These are phyloP conservation scores for Neonectria magnoliae DNA, from an alignment of 2,329 filamentous ascomycete genomes.

Conservation along the genomic window DNA sequence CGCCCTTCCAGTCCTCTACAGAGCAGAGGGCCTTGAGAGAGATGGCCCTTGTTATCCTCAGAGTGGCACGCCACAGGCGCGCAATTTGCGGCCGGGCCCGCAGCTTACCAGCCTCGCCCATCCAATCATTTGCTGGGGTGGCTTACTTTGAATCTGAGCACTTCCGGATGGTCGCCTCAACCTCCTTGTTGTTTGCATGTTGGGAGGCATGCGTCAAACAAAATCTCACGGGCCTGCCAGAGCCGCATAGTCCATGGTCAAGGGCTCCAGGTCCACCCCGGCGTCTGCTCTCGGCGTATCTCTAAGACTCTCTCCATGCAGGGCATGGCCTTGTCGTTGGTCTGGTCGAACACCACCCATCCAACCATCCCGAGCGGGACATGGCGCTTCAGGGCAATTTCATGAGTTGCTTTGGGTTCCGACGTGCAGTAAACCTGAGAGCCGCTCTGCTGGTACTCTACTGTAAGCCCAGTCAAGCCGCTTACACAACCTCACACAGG, in stretches of 20 bases:
- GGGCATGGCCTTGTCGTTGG: constrained; percentile 11
- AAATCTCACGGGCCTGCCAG: not conserved
- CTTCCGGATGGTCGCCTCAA: constrained; percentile 1
- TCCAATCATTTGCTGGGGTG: constrained; percentile 27
- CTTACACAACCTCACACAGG: constrained; percentile 37
- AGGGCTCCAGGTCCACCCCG: not conserved
- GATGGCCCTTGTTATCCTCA: constrained; percentile 28
- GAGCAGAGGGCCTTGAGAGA: constrained; percentile 15
- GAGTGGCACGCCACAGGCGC: constrained; percentile 27
- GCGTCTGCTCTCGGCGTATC: not conserved
- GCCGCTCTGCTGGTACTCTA: constrained; percentile 29
- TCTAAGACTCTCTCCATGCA: constrained; percentile 1
- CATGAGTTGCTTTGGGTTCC: constrained; percentile 16
- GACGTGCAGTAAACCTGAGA: constrained; percentile 29
- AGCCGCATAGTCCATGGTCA: not conserved
- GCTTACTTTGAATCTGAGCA: constrained; percentile 21
- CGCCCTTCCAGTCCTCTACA: constrained; percentile 9
- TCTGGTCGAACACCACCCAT: constrained; percentile 4
- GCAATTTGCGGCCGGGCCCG: constrained; percentile 37
- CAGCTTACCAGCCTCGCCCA: constrained; percentile 24
- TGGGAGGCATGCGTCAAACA: not conserved
- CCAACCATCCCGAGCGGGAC: constrained; percentile 5
- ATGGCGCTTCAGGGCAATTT: constrained; percentile 20
- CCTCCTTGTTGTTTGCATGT: constrained; percentile 4
- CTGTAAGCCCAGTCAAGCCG: constrained; percentile 26